phyloP scores from a whole-genome alignment of 768 basidiomycete species.

The Pleurotus tuber-regium region DNA sequence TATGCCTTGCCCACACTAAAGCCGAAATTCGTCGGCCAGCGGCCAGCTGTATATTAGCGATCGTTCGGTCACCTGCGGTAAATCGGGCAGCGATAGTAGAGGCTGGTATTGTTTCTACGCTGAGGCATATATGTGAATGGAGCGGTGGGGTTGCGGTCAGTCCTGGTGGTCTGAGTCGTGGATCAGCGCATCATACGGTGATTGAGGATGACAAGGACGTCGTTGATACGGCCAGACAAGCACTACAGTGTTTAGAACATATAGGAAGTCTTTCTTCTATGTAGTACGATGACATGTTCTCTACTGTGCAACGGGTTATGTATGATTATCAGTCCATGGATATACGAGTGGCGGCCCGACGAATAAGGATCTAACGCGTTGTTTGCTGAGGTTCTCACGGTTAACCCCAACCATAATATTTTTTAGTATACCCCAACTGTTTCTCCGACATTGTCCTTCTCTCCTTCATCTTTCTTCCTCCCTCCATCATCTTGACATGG shows the following conservation, averaged over 20 bases:
- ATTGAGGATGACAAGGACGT: conserved; percentile 64
- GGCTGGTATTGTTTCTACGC: conserved; percentile 30
- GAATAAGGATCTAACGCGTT: conserved; percentile 3
- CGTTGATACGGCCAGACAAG: conserved; percentile 50
- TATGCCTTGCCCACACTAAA: conserved; percentile 57
- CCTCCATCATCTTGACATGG: conserved; percentile 9
- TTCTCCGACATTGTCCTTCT: conserved; percentile 9
- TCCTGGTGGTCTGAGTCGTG: conserved; percentile 14
- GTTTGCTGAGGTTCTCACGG: conserved; percentile 2
- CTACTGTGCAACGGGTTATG: too few species aligned
- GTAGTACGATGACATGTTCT: too few species aligned
- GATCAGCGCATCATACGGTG: conserved; percentile 28
- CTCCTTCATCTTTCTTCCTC: conserved; percentile 4
- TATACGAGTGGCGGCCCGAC: too few species aligned
- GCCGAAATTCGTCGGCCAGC: conserved; percentile 60
- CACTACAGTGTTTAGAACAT: conserved; percentile 51
- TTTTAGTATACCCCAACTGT: conserved; percentile 1
- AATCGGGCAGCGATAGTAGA: conserved; percentile 20
- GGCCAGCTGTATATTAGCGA: conserved; percentile 54
- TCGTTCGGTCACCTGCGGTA: conserved; percentile 42
- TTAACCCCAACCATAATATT: conserved; percentile 8
- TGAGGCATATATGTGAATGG: conserved; percentile 42
- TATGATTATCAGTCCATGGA: too few species aligned
- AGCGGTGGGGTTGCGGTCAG: conserved; percentile 21
- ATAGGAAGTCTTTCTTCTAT: conserved; percentile 21